phyloP scores from a whole-genome alignment of 2,329 filamentous ascomycete species.

The Fusarium nodosum region DNA sequence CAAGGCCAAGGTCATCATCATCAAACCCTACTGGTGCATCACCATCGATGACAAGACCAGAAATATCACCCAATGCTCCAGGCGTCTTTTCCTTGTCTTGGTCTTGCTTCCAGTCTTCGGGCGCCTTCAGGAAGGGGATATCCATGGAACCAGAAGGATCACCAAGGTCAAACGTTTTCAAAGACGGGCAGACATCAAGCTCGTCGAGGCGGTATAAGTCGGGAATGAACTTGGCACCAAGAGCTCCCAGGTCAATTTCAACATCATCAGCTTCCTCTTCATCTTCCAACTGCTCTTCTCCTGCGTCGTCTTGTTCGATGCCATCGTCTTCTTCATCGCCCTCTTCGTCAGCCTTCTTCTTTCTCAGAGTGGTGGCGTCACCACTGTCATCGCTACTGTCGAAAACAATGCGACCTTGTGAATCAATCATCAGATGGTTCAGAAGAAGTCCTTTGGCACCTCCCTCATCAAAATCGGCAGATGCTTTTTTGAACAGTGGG shows the following conservation, averaged over 20 bases:
- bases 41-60: slow-evolving; percentile 87
- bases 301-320: slow-evolving; percentile 54
- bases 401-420: slow-evolving; percentile 92
- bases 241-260: slow-evolving; percentile 81
- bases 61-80: slow-evolving; percentile 73
- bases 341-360: slow-evolving; percentile 58
- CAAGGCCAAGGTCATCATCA: slow-evolving; percentile 77
- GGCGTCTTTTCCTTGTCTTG: slow-evolving; percentile 72
- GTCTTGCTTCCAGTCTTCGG: slow-evolving; percentile 85
- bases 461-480: slow-evolving; percentile 97
- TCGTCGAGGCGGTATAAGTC: slow-evolving; percentile 81
- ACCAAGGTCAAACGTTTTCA: slow-evolving; percentile 93
- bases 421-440: slow-evolving; percentile 97
- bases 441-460: slow-evolving; percentile 94
- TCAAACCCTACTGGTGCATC: slow-evolving; percentile 84
- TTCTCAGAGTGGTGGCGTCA: slow-evolving; percentile 59
- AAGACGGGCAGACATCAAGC: slow-evolving; percentile 92
- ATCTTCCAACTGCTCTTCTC: slow-evolving; percentile 53
- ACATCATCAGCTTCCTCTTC: slow-evolving; percentile 62
- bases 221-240: slow-evolving; percentile 88
- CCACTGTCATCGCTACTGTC: slow-evolving; percentile 93
- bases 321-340: slow-evolving; percentile 57
- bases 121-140: slow-evolving; percentile 90
- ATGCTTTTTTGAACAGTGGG: slow-evolving; percentile 98
- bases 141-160: slow-evolving; percentile 87